A percentile compares a stretch with the other conserved stretches of the same genome.
phyloP scores from a whole-genome alignment of 345 rosid genomes.

The Pugionium dolabratum region DNA sequence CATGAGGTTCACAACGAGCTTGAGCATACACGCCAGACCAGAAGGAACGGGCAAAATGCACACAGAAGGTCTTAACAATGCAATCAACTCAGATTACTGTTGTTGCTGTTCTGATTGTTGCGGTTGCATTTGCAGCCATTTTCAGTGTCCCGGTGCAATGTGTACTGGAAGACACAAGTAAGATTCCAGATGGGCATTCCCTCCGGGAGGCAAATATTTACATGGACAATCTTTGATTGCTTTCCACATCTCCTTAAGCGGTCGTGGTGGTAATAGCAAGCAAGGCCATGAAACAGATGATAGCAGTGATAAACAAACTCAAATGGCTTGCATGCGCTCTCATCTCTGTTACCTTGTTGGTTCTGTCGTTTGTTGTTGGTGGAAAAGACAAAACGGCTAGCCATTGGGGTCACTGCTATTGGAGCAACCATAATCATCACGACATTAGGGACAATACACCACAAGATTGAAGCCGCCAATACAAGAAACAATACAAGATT shows the following conservation, averaged over 20 bases:
- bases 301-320: slow-evolving; percentile 81
- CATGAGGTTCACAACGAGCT: slow-evolving; percentile 86
- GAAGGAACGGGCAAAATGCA: slow-evolving; percentile 74
- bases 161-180: slow-evolving; percentile 43
- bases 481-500: slow-evolving; percentile 63
- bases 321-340: slow-evolving; percentile 90
- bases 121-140: slow-evolving; percentile 83
- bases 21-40: slow-evolving; percentile 78
- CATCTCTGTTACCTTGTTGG: slow-evolving; percentile 67
- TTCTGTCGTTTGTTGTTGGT: slow-evolving; percentile 76
- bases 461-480: slow-evolving; percentile 69
- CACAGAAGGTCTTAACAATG: slow-evolving; percentile 83
- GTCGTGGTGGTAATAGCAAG: slow-evolving; percentile 84
- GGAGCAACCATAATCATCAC: slow-evolving; percentile 82
- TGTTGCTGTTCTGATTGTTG: slow-evolving; percentile 81
- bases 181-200: slow-evolving; percentile 49
- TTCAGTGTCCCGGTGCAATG: slow-evolving; percentile 85
- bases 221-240: slow-evolving; percentile 50
- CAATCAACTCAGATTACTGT: slow-evolving; percentile 82
- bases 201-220: slow-evolving; percentile 68
- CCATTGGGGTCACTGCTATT: slow-evolving; percentile 68
- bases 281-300: slow-evolving; percentile 88
- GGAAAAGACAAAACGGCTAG: slow-evolving; percentile 61
- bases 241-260: slow-evolving; percentile 53
- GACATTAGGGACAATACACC: slow-evolving; percentile 73